These are phyloP conservation scores for Wickerhamiella nectarea DNA, from an alignment of 805 yeast species.

Conservation along the genomic window DNA sequence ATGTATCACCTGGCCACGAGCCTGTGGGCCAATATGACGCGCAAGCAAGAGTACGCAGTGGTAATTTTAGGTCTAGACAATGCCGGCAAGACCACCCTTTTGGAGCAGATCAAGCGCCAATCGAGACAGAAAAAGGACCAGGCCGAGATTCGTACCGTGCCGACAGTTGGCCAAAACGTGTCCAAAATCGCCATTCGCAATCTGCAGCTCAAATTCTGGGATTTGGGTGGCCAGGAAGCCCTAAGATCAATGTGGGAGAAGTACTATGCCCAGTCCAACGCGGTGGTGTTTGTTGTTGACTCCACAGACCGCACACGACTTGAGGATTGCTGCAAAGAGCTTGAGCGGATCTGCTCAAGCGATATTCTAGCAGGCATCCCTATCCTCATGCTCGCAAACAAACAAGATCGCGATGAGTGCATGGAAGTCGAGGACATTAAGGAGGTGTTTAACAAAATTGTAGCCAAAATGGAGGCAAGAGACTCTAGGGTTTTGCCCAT, in stretches of 20 bases:
- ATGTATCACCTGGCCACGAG: slow-evolving; percentile 64
- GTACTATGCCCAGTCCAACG: slow-evolving; percentile 78
- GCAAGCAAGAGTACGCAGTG: slow-evolving; percentile 57
- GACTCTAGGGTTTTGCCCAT: slow-evolving; percentile 84
- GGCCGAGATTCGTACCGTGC: slow-evolving; percentile 41
- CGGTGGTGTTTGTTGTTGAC: slow-evolving; percentile 83
- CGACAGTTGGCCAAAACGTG: slow-evolving; percentile 89
- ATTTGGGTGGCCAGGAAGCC: slow-evolving; percentile 88
- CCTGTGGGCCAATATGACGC: slow-evolving; percentile 43
- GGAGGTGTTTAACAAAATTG: slow-evolving; percentile 67
- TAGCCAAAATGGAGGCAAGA: slow-evolving; percentile 76
- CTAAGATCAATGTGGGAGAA: slow-evolving; percentile 76
- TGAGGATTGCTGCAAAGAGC: slow-evolving; percentile 63
- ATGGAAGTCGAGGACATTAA: slow-evolving; percentile 69
- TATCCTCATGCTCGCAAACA: slow-evolving; percentile 85
- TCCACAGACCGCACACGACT: slow-evolving; percentile 74
- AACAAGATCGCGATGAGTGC: slow-evolving; percentile 66
- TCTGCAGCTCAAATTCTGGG: slow-evolving; percentile 69
- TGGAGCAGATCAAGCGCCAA: slow-evolving; percentile 49
- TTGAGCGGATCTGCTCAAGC: slow-evolving; percentile 40
- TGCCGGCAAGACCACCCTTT: slow-evolving; percentile 84
- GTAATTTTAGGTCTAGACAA: slow-evolving; percentile 83
- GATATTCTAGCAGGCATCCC: slow-evolving; percentile 69
- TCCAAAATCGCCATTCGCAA: slow-evolving; percentile 30
- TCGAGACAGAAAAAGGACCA: slow-evolving; percentile 27